Evolutionary conservation across 495 filamentous ascomycete species (phyloP), one percentile per base, ranked within the genome.

Genomic region (Penicillium daleae): DNA sequence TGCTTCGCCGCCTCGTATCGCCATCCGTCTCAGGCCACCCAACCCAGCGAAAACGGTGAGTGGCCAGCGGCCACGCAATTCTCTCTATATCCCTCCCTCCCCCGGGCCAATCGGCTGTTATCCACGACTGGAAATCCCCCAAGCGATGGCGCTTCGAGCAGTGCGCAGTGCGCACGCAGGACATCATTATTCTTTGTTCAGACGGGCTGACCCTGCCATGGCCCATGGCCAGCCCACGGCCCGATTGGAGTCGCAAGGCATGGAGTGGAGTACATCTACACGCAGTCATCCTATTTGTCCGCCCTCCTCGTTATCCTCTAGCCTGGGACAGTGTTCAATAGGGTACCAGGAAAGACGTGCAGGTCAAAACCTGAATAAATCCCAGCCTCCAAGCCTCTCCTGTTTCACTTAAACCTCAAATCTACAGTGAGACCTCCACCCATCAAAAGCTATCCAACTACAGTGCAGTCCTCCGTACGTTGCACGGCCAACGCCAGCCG

Each of bases 1-100:
- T 17, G 10, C 46, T 2, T 42, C 48, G 40, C 33, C 15, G 26
- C 24, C n/a, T 22, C 19, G 42, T 46, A 46, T 46, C 21, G 42
- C 42, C 58, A 33, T 55, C 50, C 51, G 24, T 17, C 46, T 50
- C 12, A 50, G 46, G 46, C 46, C 46, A n/a, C 22, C 46, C 24
- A 50, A 15, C 21, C 46, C 46, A 50, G 4, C 46, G 4, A 15
- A 27, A 1, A 15, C 6, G 46, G 15, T 50, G 46, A 29, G 13
- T 50, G 46, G 46, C 24, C 46, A 50, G 24, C 46, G 21, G 4
- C 21, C 24, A 50, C 46, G 46, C 46, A 50, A 50, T 50, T 17
- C 13, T 31, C n/a, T 12, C 0, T 7, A 46, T 13, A 24, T 21
- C 4, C 42, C 21, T 9, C 9, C 42, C 19, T 24, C 12, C 46